phyloP scores from a whole-genome alignment of 805 yeast species.

The Candida andamanensis region DNA sequence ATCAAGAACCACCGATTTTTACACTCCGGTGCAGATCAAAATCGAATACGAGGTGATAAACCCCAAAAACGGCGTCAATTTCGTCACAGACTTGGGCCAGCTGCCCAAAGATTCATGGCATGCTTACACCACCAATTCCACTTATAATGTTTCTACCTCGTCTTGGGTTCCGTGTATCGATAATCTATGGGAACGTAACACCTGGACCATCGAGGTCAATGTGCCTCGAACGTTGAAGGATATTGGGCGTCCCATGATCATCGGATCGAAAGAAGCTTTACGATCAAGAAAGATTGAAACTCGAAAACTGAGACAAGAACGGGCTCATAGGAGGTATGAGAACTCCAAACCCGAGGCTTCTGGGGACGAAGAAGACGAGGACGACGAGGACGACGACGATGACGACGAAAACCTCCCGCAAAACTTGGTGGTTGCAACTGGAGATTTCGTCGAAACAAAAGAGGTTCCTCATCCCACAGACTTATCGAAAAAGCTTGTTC shows the following conservation, averaged over 20 bases:
- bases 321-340: too few species aligned
- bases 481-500: constrained; percentile 64
- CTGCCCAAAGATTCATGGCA: constrained; percentile 57
- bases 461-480: constrained; percentile 76
- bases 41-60: constrained; percentile 62
- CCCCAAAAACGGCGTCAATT: constrained; percentile 70
- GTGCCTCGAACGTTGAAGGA: constrained; percentile 78
- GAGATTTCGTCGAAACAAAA: constrained; percentile 60
- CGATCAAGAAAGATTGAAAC: constrained; percentile 10
- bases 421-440: constrained; percentile 63
- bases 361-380: constrained; percentile 19
- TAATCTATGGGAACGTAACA: constrained; percentile 76
- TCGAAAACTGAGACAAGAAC: constrained; percentile 9
- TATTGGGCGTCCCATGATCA: constrained; percentile 46
- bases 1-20: constrained; percentile 38
- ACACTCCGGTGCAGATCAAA: constrained; percentile 67
- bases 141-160: constrained; percentile 74
- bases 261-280: constrained; percentile 29
- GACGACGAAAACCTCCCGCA: constrained; percentile 41
- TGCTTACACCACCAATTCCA: constrained; percentile 79
- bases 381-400: constrained; percentile 39
- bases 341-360: constrained; percentile 6
- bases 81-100: constrained; percentile 43
- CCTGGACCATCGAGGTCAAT: constrained; percentile 89
- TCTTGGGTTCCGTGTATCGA: constrained; percentile 99